Conservation (phyloP, 805 yeast species). For the Metschnikowia similis region DNA sequence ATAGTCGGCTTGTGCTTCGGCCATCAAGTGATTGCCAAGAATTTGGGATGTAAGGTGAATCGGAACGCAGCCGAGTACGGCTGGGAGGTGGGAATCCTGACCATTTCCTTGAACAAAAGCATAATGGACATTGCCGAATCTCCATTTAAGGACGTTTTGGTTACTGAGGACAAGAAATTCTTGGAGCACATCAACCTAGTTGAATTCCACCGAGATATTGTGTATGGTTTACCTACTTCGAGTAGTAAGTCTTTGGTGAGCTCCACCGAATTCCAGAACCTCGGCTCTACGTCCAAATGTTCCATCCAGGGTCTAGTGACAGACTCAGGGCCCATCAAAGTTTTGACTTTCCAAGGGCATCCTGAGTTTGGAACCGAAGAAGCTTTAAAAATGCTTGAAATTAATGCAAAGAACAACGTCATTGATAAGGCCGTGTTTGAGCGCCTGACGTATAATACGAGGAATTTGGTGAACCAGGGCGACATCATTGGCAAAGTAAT, state of each 20-base stretch:
- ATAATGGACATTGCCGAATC: slow-evolving; percentile 24
- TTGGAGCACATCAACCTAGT: slow-evolving; percentile 39
- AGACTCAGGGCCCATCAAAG: slow-evolving; percentile 37
- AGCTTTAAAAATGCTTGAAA: slow-evolving; percentile 23
- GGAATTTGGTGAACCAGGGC: slow-evolving; percentile 39
- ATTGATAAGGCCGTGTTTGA: slow-evolving; percentile 26
- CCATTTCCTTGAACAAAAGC: slow-evolving; percentile 44
- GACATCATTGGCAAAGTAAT: slow-evolving; percentile 32
- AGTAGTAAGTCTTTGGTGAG: slow-evolving; percentile 14
- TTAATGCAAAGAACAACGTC: slow-evolving; percentile 13
- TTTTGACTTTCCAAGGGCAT: slow-evolving; percentile 82
- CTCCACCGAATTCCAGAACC: slow-evolving; percentile 26
- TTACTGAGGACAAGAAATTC: slow-evolving; percentile 50
- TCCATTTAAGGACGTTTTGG: slow-evolving; percentile 26
- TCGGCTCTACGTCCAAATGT: slow-evolving; percentile 57
- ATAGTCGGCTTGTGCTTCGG: slow-evolving; percentile 80
- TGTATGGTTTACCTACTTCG: slow-evolving; percentile 36
- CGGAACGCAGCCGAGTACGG: slow-evolving; percentile 50
- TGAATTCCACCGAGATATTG: slow-evolving; percentile 39
- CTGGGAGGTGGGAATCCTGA: slow-evolving; percentile 67
- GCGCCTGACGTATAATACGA: slow-evolving; percentile 26
- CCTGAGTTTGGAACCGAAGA: slow-evolving; percentile 63
- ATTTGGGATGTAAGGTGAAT: slow-evolving; percentile 57
- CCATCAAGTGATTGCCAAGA: slow-evolving; percentile 71
- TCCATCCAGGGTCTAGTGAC: slow-evolving; percentile 61